Evolutionary conservation across 73 alveolate genomes (phyloP).

Genomic region (Breviolum minutum): DNA sequence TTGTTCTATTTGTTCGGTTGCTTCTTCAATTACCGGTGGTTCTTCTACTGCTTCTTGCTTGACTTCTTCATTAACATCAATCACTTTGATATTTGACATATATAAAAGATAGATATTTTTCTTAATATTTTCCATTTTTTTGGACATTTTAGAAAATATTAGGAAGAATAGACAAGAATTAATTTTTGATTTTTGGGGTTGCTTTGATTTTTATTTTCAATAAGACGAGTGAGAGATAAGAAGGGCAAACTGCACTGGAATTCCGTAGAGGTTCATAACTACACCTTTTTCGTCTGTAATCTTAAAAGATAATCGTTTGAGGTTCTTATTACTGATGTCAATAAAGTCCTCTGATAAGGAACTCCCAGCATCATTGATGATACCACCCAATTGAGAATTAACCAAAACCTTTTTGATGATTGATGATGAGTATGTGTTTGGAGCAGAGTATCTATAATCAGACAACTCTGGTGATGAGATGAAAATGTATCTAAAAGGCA

Average conservation of each 20-base stretch:
- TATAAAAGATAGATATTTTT: not conserved
- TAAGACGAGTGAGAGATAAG: not conserved
- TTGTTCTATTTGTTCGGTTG: not conserved
- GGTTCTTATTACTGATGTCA: not conserved
- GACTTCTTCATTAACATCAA: not conserved
- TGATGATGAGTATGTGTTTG: not conserved
- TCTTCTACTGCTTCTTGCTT: not conserved
- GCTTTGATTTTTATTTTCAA: no score
- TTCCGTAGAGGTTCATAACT: not conserved
- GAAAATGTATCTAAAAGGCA: not conserved
- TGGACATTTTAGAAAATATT: not conserved
- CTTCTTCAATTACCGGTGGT: no score
- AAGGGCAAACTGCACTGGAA: not conserved
- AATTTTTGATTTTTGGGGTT: no score
- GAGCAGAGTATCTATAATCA: not conserved
- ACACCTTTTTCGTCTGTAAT: not conserved
- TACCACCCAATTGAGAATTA: not conserved
- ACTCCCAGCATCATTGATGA: not conserved
- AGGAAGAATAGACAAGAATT: not conserved
- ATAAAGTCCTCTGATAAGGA: not conserved
- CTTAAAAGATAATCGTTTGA: not conserved
- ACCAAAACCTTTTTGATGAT: not conserved
- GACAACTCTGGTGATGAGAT: not conserved
- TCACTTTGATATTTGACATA: not conserved
- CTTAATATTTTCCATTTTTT: no score